Evolutionary conservation across 768 basidiomycete species (phyloP), one percentile per base, ranked within the genome.

Genomic region (Epithele typhae): DNA sequence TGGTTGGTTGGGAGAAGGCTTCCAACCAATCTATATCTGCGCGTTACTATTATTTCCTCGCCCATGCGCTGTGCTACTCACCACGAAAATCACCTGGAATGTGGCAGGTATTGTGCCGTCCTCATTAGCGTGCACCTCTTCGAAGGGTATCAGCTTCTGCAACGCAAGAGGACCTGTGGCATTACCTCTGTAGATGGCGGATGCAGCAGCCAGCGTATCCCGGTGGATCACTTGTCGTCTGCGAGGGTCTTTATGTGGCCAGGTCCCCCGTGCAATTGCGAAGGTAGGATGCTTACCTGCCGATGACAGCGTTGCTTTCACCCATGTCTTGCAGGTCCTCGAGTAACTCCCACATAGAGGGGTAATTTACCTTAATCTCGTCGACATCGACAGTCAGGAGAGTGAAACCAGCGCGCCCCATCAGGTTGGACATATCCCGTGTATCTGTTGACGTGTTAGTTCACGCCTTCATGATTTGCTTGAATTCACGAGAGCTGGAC

Each of bases 271-370:
- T 21, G 7, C 35, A 27, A 30, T 45, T 14, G n/a, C 21, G 32
- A 34, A 34, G 21, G 27, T 37, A 15, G 5, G n/a, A 12, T 12
- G 59, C 74, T 37, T 51, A 90, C 84, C 92, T 73, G 58, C 88
- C 91, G 25, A 94, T 68, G 36, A 98, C 78, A 10, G 93, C 92
- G 61, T 96, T 98, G 40, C 79, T 82, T 63, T 99, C 96, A 17
- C 96, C 96, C 96, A 99, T 99, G 61, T 91, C 83, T 42, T 79
- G 76, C n/a, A 99, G 67, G 64, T 99, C 96, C 46, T 92, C 82
- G 65, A 98, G 74, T 12, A 99, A 77, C 60, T 98, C 95, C 85
- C 88, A 97, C 77, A 98, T 94, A 37, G 82, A 87, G 1, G 96
- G 96, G 60, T 97, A 99, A 6, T 78, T 78, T 30, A 97, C 81